Evolutionary conservation across 768 basidiomycete species (phyloP).

Genomic region (Collybia sordida): DNA sequence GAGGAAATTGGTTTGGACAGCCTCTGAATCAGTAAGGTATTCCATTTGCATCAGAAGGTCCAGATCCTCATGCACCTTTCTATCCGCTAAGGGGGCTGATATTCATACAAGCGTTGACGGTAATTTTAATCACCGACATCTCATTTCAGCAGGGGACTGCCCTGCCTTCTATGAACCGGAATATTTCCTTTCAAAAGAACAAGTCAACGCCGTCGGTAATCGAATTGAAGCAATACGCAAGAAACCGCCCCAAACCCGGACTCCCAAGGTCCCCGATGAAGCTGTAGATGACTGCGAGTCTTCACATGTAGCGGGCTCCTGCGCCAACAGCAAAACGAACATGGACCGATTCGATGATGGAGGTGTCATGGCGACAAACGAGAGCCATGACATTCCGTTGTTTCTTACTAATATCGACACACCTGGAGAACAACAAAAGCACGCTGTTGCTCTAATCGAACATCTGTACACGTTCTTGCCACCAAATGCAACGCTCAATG

Average conservation of each 20-base stretch:
- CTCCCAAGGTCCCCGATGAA: conserved; percentile 22
- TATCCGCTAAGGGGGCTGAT: conserved; percentile 27
- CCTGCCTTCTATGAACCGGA: conserved; percentile 26
- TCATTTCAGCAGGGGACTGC: conserved; percentile 24
- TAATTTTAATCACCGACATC: conserved; percentile 38
- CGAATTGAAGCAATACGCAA: conserved; percentile 22
- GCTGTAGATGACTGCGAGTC: conserved; percentile 29
- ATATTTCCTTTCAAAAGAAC: conserved; percentile 28
- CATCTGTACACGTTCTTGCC: conserved; percentile 29
- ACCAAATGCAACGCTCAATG: conserved; percentile 16
- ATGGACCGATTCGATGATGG: conserved; percentile 24
- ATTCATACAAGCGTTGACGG: conserved; percentile 36
- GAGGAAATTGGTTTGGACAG: conserved; percentile 18
- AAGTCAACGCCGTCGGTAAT: conserved; percentile 28
- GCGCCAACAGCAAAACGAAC: conserved; percentile 11
- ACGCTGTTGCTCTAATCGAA: conserved; percentile 29
- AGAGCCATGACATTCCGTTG: conserved; percentile 31
- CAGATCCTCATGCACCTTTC: background rate
- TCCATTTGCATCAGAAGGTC: background rate
- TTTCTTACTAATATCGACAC: conserved; percentile 37
- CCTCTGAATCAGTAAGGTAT: conserved; percentile 15
- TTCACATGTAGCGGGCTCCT: conserved; percentile 27
- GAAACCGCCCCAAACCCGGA: conserved; percentile 1
- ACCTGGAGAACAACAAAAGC: conserved; percentile 36
- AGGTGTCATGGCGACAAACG: conserved; percentile 35